Conservation (phyloP, 345 rosid species). For the Eucalyptus curtisii region DNA sequence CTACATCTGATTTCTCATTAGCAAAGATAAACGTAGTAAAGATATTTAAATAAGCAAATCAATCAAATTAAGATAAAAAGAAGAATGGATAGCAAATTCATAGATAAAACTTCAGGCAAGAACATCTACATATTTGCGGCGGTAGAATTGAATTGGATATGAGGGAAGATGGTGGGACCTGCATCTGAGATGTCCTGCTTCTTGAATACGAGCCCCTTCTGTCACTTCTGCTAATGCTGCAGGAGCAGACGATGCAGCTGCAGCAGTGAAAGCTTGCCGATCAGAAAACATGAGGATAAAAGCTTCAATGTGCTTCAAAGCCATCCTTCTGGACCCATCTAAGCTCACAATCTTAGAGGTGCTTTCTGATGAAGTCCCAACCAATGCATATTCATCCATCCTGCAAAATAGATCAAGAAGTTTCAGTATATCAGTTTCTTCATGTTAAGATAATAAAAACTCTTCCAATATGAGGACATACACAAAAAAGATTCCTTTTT, state of each 20-base stretch:
- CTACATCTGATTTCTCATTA: neutral
- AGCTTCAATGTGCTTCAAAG: slow-evolving; percentile 60
- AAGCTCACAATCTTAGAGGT: slow-evolving; percentile 59
- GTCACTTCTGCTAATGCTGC: slow-evolving; percentile 78
- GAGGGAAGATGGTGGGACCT: slow-evolving; percentile 28
- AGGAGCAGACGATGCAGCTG: slow-evolving; percentile 63
- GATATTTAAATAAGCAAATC: neutral
- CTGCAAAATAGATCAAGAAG: slow-evolving; percentile 16
- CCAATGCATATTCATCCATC: slow-evolving; percentile 59
- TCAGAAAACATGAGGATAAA: slow-evolving; percentile 57
- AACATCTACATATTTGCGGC: neutral
- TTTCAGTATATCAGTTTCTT: neutral
- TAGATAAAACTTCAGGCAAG: neutral
- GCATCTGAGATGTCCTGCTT: slow-evolving; percentile 95
- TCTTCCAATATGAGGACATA: neutral
- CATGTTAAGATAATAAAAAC: neutral
- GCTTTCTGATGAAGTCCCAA: slow-evolving; percentile 60
- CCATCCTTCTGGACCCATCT: slow-evolving; percentile 71
- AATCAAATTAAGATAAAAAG: neutral
- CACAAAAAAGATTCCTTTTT: neutral
- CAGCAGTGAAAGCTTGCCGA: slow-evolving; percentile 57
- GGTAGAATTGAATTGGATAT: neutral
- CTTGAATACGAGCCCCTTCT: slow-evolving; percentile 84
- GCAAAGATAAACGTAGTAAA: neutral
- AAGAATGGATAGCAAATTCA: neutral